A percentile compares a stretch with the other conserved stretches of the same genome.
Evolutionary conservation across 306 rosid species (phyloP).

Genomic region (Hylodesmum podocarpum): DNA sequence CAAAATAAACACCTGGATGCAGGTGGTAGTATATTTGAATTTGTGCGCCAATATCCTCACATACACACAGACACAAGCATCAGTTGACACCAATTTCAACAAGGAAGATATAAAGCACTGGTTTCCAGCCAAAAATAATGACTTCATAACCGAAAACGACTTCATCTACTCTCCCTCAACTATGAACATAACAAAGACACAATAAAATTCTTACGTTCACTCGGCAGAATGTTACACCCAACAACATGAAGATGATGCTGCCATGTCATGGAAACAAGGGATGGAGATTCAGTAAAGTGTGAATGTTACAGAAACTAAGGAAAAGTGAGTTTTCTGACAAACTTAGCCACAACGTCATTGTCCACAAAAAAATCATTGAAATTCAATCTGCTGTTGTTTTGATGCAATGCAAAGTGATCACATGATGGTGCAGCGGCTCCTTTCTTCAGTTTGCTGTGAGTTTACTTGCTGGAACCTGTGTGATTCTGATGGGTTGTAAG

Average conservation of each 20-base stretch:
- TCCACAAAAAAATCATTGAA: slow-evolving; percentile 26
- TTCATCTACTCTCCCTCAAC: slow-evolving; percentile 24
- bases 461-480: slow-evolving; percentile 69
- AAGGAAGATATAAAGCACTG: background rate
- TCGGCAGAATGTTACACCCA: slow-evolving; percentile 36
- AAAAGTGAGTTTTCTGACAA: slow-evolving; percentile 18
- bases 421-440: slow-evolving; percentile 90
- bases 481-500: slow-evolving; percentile 95
- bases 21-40: background rate
- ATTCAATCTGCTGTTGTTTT: slow-evolving; percentile 25
- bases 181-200: slow-evolving; percentile 14
- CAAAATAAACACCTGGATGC: background rate
- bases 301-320: slow-evolving; percentile 42
- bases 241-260: slow-evolving; percentile 26
- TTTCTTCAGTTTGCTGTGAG: slow-evolving; percentile 85
- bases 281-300: slow-evolving; percentile 31
- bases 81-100: background rate
- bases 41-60: background rate
- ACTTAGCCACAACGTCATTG: slow-evolving; percentile 32
- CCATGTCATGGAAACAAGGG: slow-evolving; percentile 34
- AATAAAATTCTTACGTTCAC: slow-evolving; percentile 2
- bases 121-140: background rate
- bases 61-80: background rate
- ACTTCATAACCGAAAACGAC: background rate
- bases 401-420: slow-evolving; percentile 42